Evolutionary conservation across 345 rosid species (phyloP).

Genomic region (Citrus cavaleriei): DNA sequence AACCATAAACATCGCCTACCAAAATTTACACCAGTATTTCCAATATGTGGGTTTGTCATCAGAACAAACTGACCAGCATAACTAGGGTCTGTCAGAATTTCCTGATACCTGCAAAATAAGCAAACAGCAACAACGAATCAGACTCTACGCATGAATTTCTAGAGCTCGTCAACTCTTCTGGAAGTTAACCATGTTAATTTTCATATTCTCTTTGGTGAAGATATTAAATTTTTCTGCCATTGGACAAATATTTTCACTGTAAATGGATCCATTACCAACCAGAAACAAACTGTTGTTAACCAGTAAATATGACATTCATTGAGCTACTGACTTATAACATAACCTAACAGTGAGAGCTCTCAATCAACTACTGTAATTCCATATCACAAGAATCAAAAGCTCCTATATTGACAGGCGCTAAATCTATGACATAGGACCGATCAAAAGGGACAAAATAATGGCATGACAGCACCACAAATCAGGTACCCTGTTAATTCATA

Average conservation of each 20-base stretch:
- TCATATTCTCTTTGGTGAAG: neutral
- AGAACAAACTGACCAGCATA: conserved; percentile 95
- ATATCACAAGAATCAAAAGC: neutral
- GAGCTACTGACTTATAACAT: neutral
- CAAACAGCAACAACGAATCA: neutral
- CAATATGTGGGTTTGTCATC: conserved; percentile 98
- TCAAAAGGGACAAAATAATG: neutral
- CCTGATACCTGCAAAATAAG: conserved; percentile 76
- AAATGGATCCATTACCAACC: neutral
- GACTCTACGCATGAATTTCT: neutral
- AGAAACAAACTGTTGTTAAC: neutral
- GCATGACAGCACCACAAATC: neutral
- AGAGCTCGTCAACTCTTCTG: neutral
- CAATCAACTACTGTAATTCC: neutral
- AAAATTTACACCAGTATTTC: conserved; percentile 92
- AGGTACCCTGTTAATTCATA: neutral
- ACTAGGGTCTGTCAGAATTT: conserved; percentile 96
- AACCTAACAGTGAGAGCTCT: neutral
- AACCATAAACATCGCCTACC: conserved; percentile 39
- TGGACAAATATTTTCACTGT: neutral
- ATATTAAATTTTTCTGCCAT: neutral
- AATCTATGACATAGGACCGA: neutral
- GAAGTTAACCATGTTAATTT: neutral
- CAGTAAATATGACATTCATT: neutral
- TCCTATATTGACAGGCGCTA: neutral